Base-by-base conservation (phyloP, 805 yeast species). In the Ogataea ganodermae region DNA sequence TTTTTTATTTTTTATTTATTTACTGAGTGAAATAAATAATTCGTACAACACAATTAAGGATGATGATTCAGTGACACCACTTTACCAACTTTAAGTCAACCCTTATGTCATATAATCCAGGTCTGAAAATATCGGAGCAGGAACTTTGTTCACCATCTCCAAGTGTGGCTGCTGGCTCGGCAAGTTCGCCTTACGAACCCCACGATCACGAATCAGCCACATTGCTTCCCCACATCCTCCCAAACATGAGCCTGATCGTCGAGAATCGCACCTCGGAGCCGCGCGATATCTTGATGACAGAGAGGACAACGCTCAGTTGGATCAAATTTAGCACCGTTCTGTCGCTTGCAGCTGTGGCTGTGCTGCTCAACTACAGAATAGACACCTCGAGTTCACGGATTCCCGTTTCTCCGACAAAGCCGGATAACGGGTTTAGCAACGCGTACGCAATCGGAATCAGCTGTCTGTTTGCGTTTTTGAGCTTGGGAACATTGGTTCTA, bases 201-300 rank as follows among this genome's bases (percentile, higher is more conserved):
- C 35, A 42, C 20, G 38, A 18, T 22, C 36, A 44, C 35, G 55
- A 50, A 31, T 16, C 45, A 33, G 44, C 49, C 17, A 41, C 54
- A 21, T 38, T 52, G 40, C 31, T 58, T 13, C 18, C 41, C 5
- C 35, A 41, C 16, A 44, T 54, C 30, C 26, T 55, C 3, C 51
- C 56, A 13, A 54, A 48, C 12, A 35, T 49, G 16, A 60, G 55
- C 42, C 37, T 69, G 17, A 55, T 68, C 8, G 52, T 72, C 39
- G 62, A 64, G 26, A 70, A 74, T 35, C 60, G 67, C 14, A 64
- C 73, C 3, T 71, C 77, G 2, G 83, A 79, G 56, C 82, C 83
- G 1, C 62, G 84, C 35, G 84, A 79, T 57, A 74, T 75, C 7
- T 60, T 78, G 14, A 80, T 78, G 68, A 71, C 74, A 45, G 84